These are phyloP conservation scores for Dendrobium huoshanense DNA, from an alignment of 106 monocot genomes.

Conservation along the genomic window DNA sequence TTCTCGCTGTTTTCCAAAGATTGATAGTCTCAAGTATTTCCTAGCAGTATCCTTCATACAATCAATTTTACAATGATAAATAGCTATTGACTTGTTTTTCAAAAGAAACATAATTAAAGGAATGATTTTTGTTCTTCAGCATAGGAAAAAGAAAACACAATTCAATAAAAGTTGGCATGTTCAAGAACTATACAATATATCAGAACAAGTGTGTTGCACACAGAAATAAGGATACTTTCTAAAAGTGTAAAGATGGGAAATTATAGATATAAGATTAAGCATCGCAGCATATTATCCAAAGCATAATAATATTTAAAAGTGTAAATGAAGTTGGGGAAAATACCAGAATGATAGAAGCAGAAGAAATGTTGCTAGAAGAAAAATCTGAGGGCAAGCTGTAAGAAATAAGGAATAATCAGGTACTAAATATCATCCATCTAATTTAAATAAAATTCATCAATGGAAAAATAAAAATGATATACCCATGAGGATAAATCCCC, in stretches of 20 bases:
- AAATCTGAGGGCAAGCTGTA: slow-evolving; percentile 91
- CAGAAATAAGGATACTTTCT: background rate
- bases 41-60: background rate
- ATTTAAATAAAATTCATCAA: background rate
- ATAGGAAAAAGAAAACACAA: background rate
- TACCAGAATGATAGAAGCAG: slow-evolving; percentile 96
- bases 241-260: background rate
- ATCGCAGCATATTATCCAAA: background rate
- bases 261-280: background rate
- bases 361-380: slow-evolving; percentile 87
- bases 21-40: too few species aligned
- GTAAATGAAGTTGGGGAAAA: slow-evolving; percentile 5
- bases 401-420: background rate
- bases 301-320: background rate
- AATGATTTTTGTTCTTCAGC: background rate
- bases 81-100: background rate
- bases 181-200: background rate
- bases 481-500: slow-evolving; percentile 97
- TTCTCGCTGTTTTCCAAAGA: too few species aligned
- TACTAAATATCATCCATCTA: background rate
- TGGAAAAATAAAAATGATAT: slow-evolving; percentile 13
- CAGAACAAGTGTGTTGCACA: background rate
- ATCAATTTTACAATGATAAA: background rate
- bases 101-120: background rate
- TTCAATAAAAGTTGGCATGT: background rate